Evolutionary conservation across 1,284 basidiomycete genomes (phyloP).

Genomic region (Moesziomyces sp.): DNA sequence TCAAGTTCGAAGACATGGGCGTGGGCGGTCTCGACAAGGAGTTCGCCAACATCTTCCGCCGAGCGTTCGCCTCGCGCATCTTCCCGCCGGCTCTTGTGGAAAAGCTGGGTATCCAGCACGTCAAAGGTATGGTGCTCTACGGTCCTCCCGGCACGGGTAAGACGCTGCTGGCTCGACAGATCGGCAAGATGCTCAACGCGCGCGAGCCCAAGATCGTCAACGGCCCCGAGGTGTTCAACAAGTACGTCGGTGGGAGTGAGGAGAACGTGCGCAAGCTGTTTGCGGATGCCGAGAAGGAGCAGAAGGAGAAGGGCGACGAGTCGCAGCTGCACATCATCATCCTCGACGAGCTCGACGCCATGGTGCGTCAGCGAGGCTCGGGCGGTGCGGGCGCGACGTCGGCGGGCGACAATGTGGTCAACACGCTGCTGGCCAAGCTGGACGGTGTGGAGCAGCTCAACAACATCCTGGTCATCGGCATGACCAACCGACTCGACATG

Average conservation of each 20-base stretch:
- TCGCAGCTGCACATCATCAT: constrained; percentile 99
- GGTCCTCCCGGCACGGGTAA: constrained; percentile 99
- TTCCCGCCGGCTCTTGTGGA: constrained; percentile 97
- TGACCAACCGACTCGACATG: constrained; percentile 99
- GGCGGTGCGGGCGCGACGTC: constrained; percentile 79
- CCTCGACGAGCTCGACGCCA: constrained; percentile 98
- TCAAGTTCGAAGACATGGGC: constrained; percentile 99
- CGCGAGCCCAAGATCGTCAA: constrained; percentile 98
- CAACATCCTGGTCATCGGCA: constrained; percentile 99
- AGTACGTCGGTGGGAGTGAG: constrained; percentile 97
- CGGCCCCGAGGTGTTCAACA: constrained; percentile 96
- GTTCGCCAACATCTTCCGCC: constrained; percentile 96
- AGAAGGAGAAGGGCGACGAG: constrained; percentile 98
- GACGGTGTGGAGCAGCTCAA: constrained; percentile 99
- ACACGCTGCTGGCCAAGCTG: constrained; percentile 99
- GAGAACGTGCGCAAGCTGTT: constrained; percentile 99
- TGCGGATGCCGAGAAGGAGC: constrained; percentile 97
- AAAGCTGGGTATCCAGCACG: constrained; percentile 97
- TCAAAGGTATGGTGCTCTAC: constrained; percentile 94
- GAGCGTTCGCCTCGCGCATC: constrained; percentile 96
- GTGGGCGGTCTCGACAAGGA: constrained; percentile 97
- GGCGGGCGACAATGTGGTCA: constrained; percentile 97
- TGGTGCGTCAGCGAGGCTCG: constrained; percentile 90
- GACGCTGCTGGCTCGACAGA: constrained; percentile 97
- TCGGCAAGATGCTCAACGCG: constrained; percentile 99